Evolutionary conservation across 208 protist genomes (phyloP).

Genomic region (Trypanosoma rangeli): DNA sequence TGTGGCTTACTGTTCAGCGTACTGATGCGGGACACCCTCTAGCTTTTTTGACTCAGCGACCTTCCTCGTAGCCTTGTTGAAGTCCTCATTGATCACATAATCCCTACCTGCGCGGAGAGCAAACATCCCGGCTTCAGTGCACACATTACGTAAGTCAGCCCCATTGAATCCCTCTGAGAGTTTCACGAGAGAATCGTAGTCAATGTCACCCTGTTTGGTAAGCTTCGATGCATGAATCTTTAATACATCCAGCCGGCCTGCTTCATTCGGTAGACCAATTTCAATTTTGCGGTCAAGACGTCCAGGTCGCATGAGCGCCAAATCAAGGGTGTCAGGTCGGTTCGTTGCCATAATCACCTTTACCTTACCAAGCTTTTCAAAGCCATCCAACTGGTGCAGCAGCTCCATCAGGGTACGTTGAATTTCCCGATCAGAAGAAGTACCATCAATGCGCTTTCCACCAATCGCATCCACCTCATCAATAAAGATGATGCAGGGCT

Average conservation of each 20-base stretch:
- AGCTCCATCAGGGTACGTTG: constrained; percentile 99
- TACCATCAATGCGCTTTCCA: constrained; percentile 98
- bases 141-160: constrained; percentile 98
- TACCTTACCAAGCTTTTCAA: constrained; percentile 97
- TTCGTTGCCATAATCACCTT: constrained; percentile 99
- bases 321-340: constrained; percentile 95
- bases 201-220: constrained; percentile 98
- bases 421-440: constrained; percentile 98
- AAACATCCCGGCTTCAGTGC: constrained; percentile 99
- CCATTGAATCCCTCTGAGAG: constrained; percentile 99
- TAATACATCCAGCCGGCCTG: constrained; percentile 96
- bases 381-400: constrained; percentile 99
- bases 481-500: constrained; percentile 99
- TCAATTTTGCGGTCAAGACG: constrained; percentile 97
- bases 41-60: constrained; percentile 98
- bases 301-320: constrained; percentile 97
- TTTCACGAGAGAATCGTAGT: constrained; percentile 99
- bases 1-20: constrained; percentile 78
- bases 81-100: constrained; percentile 98
- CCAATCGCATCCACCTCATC: constrained; percentile 99
- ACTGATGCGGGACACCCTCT: constrained; percentile 91
- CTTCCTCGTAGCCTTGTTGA: constrained; percentile 99
- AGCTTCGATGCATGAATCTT: constrained; percentile 97
- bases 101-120: constrained; percentile 97
- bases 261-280: constrained; percentile 98